Evolutionary conservation across 148 eudicot species (phyloP).

Genomic region (Rhododendron williamsianum): DNA sequence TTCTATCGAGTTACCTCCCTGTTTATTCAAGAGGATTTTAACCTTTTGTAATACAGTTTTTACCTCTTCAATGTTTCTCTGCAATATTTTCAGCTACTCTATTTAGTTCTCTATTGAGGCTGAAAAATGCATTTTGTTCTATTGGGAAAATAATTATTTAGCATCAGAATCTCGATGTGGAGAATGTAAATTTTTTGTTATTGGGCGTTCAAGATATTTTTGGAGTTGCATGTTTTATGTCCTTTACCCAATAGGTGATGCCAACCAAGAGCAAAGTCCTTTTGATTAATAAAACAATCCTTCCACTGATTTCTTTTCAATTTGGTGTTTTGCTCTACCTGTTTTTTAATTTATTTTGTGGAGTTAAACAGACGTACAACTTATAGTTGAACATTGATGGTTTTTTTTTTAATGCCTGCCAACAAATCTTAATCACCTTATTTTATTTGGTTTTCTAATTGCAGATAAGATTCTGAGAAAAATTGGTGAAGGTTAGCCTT

Average conservation of each 20-base stretch:
- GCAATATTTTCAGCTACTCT: background rate
- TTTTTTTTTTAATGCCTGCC: background rate
- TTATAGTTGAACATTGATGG: background rate
- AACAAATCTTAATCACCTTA: background rate
- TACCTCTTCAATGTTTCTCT: background rate
- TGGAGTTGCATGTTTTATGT: background rate
- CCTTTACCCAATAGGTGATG: background rate
- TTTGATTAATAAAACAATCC: background rate
- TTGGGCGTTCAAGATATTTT: background rate
- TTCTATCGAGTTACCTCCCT: background rate
- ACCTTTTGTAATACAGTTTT: background rate
- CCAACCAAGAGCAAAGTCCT: background rate
- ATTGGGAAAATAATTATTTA: background rate
- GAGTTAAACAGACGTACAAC: background rate
- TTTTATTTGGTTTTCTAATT: constrained; percentile 16
- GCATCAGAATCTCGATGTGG: background rate
- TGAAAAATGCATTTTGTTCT: background rate
- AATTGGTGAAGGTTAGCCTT: constrained; percentile 75
- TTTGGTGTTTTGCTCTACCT: background rate
- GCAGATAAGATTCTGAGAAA: constrained; percentile 73
- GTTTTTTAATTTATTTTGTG: background rate
- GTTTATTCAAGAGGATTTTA: background rate
- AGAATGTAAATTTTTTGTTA: background rate
- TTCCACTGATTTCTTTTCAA: background rate
- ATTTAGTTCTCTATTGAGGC: background rate